Base-by-base conservation (phyloP, 192 early-diverging fungal species). In the Podila verticillata region DNA sequence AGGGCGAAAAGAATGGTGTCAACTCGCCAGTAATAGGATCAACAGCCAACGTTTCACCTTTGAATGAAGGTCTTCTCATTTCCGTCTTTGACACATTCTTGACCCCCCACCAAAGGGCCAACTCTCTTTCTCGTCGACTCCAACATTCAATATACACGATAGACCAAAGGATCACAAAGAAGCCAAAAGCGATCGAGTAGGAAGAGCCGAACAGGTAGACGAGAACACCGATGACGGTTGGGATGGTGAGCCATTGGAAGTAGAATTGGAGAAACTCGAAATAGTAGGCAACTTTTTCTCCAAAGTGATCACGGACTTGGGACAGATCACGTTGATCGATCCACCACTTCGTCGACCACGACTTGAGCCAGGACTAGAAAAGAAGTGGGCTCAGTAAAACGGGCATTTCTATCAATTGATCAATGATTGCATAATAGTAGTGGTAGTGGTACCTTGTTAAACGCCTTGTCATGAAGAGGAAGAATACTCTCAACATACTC, bases 211-310 rank as follows among this genome's bases (percentile, higher is more conserved):
- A 75, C 6, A 88, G 74, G 66, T 91, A 91, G 63, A 87, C 84
- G 8, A 91, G 26, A 9, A 89, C 44, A 20, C 96, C 95, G 8
- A 92, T 57, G 6, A 83, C 85, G 1, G 95, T 79, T 10, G 95
- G 95, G 5, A 84, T 66, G 29, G 89, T 79, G 29, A 98, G 84
- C 86, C 90, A 94, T 9, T 93, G 59, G 47, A 94, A 86, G 84
- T 97, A 98, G 73, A 89, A 94, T 82, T 97, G 95, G 2, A 97
- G 77, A 81, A 97, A 98, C 15, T 95, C 95, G 88, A 98, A 98
- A 83, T 98, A 97, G 83, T 89, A 92, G n/a, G 94, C 95, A 34
- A 82, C 80, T 73, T 95, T 93, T 74, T 97, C 96, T 66, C 96
- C 96, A 88, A 94, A 93, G 63, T 95, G 89, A 65, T 92, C 88